phyloP scores from a whole-genome alignment of 2,329 filamentous ascomycete genomes.

The Colletotrichum sp. region DNA sequence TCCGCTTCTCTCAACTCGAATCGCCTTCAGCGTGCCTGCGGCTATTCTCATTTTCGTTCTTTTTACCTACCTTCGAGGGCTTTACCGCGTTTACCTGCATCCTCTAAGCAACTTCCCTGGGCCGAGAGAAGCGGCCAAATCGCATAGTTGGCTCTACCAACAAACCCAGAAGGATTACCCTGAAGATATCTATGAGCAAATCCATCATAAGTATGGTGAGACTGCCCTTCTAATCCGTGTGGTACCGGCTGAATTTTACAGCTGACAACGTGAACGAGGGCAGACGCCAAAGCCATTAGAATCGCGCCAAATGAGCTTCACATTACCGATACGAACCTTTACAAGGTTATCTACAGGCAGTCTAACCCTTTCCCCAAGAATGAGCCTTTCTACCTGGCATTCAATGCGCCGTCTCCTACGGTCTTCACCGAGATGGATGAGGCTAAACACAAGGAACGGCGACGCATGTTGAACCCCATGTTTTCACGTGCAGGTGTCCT shows the following conservation, averaged over 20 bases:
- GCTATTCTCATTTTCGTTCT: background rate
- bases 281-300: background rate
- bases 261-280: background rate
- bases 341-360: background rate
- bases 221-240: background rate
- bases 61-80: background rate
- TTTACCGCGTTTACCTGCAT: background rate
- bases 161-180: background rate
- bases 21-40: background rate
- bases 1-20: rapidly evolving
- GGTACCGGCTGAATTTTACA: background rate
- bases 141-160: background rate
- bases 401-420: background rate
- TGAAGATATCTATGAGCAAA: background rate
- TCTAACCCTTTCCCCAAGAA: background rate
- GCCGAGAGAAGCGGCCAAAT: background rate
- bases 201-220: background rate
- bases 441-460: background rate
- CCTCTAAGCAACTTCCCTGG: background rate
- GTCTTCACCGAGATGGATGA: background rate
- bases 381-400: background rate
- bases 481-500: background rate
- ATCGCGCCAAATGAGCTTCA: background rate
- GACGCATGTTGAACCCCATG: background rate
- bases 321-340: background rate